phyloP scores from a whole-genome alignment of 106 monocot species.

The Acorus gramineus region DNA sequence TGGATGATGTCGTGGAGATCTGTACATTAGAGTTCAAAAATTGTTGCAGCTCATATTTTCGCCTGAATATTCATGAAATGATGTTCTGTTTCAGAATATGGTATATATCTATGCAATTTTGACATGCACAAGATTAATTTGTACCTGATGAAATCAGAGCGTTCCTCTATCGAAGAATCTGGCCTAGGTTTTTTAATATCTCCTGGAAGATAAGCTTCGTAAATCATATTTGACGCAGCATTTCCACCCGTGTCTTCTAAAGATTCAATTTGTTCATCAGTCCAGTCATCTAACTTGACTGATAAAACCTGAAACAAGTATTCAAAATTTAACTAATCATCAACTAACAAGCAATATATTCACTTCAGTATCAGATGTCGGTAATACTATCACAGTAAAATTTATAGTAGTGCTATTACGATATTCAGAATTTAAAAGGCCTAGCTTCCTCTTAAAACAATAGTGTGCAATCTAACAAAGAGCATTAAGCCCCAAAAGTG shows the following conservation, averaged over 20 bases:
- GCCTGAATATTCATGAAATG: constrained; percentile 35
- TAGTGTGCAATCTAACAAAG: too few species aligned
- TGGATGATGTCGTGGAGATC: constrained; percentile 7
- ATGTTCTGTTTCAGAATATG: constrained; percentile 4
- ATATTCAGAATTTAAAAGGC: too few species aligned
- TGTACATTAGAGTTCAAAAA: constrained; percentile 31
- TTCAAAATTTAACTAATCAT: too few species aligned
- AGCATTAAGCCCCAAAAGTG: too few species aligned
- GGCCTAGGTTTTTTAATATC: constrained; percentile 46
- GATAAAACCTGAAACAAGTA: constrained; percentile 49
- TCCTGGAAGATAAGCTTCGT: constrained; percentile 69
- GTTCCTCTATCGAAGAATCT: constrained; percentile 53
- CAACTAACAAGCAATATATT: too few species aligned
- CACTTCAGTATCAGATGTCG: too few species aligned
- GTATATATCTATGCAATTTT: neutral
- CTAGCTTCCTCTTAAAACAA: too few species aligned
- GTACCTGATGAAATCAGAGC: constrained; percentile 69
- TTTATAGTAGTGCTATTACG: too few species aligned
- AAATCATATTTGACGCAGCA: constrained; percentile 49
- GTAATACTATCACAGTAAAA: too few species aligned
- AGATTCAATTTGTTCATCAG: constrained; percentile 61
- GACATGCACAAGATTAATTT: neutral
- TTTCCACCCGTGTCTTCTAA: constrained; percentile 58
- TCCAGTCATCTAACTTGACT: constrained; percentile 74
- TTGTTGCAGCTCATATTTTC: constrained; percentile 81